Evolutionary conservation across 495 filamentous ascomycete species (phyloP), one percentile per base, ranked within the genome.

Genomic region (Extremus antarcticus): DNA sequence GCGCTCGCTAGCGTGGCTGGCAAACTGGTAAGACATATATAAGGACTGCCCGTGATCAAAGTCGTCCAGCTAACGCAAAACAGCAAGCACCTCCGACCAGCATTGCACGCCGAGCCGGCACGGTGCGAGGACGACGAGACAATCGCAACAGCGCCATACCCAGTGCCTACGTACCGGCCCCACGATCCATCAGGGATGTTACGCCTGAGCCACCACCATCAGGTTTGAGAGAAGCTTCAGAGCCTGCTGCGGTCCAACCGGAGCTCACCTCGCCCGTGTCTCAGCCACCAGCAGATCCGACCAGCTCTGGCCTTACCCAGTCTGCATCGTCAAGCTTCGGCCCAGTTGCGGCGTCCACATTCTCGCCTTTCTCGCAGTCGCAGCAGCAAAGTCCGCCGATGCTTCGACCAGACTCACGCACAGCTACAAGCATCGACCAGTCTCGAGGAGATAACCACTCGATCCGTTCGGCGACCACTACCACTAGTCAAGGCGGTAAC

Each of bases 1-100:
- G 92, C 94, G 1, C 75, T 96, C 64, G 87, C 90, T 43, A 90
- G 85, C 59, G 88, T 95, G 63, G 89, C 91, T n/a, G 90, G 86
- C 63, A 87, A 88, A 11, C 73, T 99, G 60, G 83, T 85, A 70
- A 65, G 75, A 73, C 20, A 13, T 46, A 38, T 16, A 24, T 25
- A 25, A 4, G 17, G 19, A 40, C 19, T 17, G 16, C 23, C 25
- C 29, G 24, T 53, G 17, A 3, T 23, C 2, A 57, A 35, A 25
- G 3, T 8, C 16, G 43, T 1, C 8, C 8, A 25, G 11, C 50
- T 24, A 35, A 57, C 68, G 73, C 76, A 76, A 74, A 61, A 62
- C 79, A 78, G 62, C 74, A 80, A 66, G 71, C 73, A 43, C 81
- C 75, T 11, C 50, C 21, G 59, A 83, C n/a, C 35, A 83, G 16